These are phyloP conservation scores for Starmerella powellii DNA, from an alignment of 805 yeast species.

Conservation along the genomic window DNA sequence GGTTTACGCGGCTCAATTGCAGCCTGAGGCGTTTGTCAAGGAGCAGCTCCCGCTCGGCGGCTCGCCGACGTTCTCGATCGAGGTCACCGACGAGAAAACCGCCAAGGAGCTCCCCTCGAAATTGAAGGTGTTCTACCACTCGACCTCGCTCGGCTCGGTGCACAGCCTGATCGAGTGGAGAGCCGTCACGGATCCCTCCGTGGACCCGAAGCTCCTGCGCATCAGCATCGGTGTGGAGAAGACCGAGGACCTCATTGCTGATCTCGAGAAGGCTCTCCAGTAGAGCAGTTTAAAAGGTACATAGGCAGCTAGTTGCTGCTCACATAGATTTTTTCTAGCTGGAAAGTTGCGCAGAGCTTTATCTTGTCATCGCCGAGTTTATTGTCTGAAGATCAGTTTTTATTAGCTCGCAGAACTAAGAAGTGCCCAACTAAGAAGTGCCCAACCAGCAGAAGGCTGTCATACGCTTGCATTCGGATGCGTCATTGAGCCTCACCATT, in stretches of 20 bases:
- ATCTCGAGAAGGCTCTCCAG: constrained; percentile 49
- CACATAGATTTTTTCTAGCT: too few species aligned
- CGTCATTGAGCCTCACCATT: too few species aligned
- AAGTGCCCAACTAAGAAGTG: too few species aligned
- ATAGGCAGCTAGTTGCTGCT: too few species aligned
- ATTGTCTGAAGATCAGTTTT: too few species aligned
- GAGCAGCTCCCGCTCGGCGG: constrained; percentile 48
- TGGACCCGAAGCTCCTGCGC: constrained; percentile 49
- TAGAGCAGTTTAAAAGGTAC: constrained; percentile 1
- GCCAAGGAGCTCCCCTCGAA: constrained; percentile 35
- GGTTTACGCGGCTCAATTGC: constrained; percentile 66
- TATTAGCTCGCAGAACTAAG: too few species aligned
- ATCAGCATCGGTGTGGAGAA: constrained; percentile 74
- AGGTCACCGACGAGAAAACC: constrained; percentile 36
- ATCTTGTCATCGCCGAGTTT: too few species aligned
- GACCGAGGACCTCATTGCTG: constrained; percentile 61
- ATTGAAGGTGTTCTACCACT: constrained; percentile 54
- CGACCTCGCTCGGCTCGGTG: constrained; percentile 86
- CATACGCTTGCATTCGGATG: too few species aligned
- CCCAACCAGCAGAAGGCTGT: too few species aligned
- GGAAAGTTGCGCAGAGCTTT: too few species aligned
- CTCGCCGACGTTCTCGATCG: constrained; percentile 69
- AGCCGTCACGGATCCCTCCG: constrained; percentile 52
- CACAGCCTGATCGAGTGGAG: constrained; percentile 91
- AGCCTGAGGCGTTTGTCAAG: constrained; percentile 52